Conservation (phyloP, 2,329 filamentous ascomycete species). For the Penicillium sp. region DNA sequence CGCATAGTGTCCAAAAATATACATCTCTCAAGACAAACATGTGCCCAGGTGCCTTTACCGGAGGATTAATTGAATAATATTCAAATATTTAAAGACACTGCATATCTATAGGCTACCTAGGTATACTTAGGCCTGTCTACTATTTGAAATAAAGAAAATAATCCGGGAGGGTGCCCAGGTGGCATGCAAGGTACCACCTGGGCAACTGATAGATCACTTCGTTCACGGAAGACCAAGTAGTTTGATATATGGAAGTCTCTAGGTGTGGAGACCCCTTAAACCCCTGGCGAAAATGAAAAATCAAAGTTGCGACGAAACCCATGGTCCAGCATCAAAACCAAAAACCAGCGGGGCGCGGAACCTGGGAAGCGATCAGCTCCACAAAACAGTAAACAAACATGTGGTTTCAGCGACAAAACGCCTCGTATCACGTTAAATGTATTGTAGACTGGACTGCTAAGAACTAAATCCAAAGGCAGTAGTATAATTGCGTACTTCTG, state of each 20-base stretch:
- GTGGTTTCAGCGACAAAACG: neutral
- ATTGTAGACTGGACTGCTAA: neutral
- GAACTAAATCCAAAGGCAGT: neutral
- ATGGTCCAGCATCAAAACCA: constrained; percentile 10
- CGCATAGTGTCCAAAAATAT: neutral
- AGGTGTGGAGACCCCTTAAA: neutral
- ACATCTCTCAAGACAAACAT: neutral
- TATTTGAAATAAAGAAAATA: neutral
- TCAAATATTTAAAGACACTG: neutral
- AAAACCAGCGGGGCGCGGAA: constrained; percentile 17
- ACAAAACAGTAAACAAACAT: constrained; percentile 21
- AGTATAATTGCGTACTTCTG: neutral
- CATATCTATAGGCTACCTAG: neutral
- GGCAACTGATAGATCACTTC: constrained; percentile 13
- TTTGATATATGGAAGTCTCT: neutral
- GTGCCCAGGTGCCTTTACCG: neutral
- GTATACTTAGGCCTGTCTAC: neutral
- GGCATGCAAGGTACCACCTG: constrained; percentile 9
- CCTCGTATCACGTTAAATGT: neutral
- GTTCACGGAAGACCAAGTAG: neutral
- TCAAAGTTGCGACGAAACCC: constrained; percentile 11
- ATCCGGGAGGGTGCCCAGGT: too few relatives aligned
- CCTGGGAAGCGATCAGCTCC: constrained; percentile 18
- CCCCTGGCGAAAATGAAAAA: constrained; percentile 1
- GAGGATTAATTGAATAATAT: neutral